Base-by-base conservation (phyloP, 371 early-diverging fungal species). In the Batkoa obscura region DNA sequence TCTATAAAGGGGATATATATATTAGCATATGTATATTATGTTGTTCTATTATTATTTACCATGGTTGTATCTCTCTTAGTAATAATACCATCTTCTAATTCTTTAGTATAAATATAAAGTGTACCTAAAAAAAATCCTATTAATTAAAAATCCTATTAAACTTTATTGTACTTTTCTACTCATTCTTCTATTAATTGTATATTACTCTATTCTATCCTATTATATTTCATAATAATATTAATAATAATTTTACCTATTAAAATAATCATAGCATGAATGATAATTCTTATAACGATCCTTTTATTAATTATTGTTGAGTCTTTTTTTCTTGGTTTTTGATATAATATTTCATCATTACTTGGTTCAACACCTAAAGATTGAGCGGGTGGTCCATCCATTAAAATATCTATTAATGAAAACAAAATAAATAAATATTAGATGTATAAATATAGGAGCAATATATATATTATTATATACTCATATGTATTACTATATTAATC, bases 321-420 rank as follows among this genome's bases (percentile, higher is more conserved):
- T 15, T 79, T 73, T 13, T 74, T 62, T 35, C 89, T 71, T 31
- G 92, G 92, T n/a, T 88, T 87, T 58, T 79, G 77, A 59, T 75
- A 72, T 81, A 86, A 84, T 34, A 89, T 73, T 57, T 80, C 84
- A 10, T 81, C 82, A 68, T 88, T 86, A 1, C 81, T 84, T 13
- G 83, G 74, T 43, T 91, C 92, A 2, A 91, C 89, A 35, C 90
- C 90, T 4, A 91, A 64, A 0, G 86, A 85, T 68, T 89, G 92
- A 30, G 92, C 92, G 12, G 87, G 88, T 15, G 92, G 92, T 0
- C 92, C 92, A 63, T 93, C 91, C 83, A 88, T 87, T 50, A 90
- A 78, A 58, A 88, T 87, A 65, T 89, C 85, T 85, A 66, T 35
- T 33, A 6, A 55, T 38, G 45, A 23, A 41, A 36, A 46, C 55